Evolutionary conservation across 106 monocot species (phyloP), one percentile per base, ranked within the genome.

Genomic region (Dendrobium officinale): DNA sequence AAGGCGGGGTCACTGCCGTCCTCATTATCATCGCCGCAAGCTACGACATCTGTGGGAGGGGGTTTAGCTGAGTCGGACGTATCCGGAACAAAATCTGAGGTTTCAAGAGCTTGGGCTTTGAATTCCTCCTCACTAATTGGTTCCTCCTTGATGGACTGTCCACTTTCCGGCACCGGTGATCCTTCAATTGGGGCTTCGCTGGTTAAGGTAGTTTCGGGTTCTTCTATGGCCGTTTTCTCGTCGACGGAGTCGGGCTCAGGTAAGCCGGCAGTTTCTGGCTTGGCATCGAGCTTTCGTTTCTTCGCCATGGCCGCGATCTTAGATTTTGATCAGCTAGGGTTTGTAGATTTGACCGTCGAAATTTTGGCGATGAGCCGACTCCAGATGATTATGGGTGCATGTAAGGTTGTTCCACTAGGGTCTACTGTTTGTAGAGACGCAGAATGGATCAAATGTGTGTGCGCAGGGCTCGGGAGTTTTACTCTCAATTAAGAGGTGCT

Each of bases 1-100:
- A 89, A 83, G 7, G 19, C 75, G 2, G 86, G 82, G 75, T 93
- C 88, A 13, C 61, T 79, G 22, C 87, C 86, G 42, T 31, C 77
- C 2, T 78, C 80, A 11, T 83, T 72, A 0, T 83, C 79, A 0
- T 64, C 78, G 8, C n/a, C 82, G 37, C 66, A 49, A 16, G 27
- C 79, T 37, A 37, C 37, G 37, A 37, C 37, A 37, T 37, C 37
- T 37, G 37, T 37, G 37, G 33, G 9, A 64, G 42, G 8, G 29
- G 33, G 10, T 67, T 16, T 75, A 51, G 72, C 16, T 31, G 47
- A 54, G 77, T 42, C 37, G 24, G 77, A 67, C 22, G 79, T 24
- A 24, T 75, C 75, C 59, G 81, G 4, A 13, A 22, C 72, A 2
- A 20, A 77, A 64, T 59, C 77, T 18, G 48, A 1, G 11, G 29